Base-by-base conservation (phyloP, 345 rosid genomes). In the Erodium maritimum region DNA sequence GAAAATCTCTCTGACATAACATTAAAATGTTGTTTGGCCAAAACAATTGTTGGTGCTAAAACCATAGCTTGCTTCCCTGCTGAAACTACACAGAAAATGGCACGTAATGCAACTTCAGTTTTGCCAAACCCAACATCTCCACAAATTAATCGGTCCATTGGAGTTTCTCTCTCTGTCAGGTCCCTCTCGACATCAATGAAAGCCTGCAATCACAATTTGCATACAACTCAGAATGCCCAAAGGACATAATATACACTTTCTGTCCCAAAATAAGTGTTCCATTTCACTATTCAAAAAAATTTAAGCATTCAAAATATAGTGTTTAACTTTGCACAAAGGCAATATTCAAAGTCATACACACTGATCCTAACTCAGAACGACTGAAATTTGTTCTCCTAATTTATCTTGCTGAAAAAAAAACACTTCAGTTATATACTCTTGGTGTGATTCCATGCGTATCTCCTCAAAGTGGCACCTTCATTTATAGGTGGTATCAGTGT, bases 101-200 rank as follows among this genome's bases (percentile, higher is more conserved):
- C 98, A 58, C 98, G 91, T 48, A 91, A 67, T 61, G 95, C 98
- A 71, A 88, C 98, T 75, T 91, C 96, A 34, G 98, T 88, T 77
- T 91, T 91, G 56, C 98, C 98, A 81, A 91, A 91, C 46, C 98
- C 98, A 77, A 88, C 96, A 76, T 88, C 98, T 63, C 98, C 96
- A 59, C 93, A 91, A 55, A 91, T 91, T 66, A 91, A 68, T 54
- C 98, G 74, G 71, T 91, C 98, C 98, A 86, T 91, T 62, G 98
- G 98, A 70, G 98, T 84, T 74, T 81, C 83, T 73, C 85, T 73
- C 84, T 88, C 86, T 2, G 87, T 91, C 76, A 91, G 77, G 71
- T 91, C 98, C 82, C 71, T 86, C 66, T 84, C 93, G 57, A 88
- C 98, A 66, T 91, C 96, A 61, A 67, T 73, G 75, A 91, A 91